Evolutionary conservation across 2,329 filamentous ascomycete species (phyloP).

Genomic region (Chaetomium sp.): DNA sequence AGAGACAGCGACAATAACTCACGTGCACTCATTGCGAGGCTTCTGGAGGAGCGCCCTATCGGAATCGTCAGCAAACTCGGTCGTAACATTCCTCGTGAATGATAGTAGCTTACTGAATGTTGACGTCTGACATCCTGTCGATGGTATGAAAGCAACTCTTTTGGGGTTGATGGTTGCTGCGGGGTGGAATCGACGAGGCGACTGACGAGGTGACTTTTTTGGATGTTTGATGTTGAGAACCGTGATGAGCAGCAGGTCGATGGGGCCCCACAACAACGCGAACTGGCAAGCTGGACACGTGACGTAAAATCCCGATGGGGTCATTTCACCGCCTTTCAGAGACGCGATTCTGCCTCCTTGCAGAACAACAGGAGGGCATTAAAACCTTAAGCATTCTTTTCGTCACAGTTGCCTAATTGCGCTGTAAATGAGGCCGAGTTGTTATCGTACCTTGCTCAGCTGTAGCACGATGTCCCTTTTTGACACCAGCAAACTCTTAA

Average conservation of each 20-base stretch:
- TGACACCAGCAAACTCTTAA: too few species aligned
- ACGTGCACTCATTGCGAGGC: slow-evolving; percentile 36
- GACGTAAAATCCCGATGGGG: neutral
- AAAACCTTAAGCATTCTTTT: neutral
- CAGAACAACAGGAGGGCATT: neutral
- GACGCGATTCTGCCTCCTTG: neutral
- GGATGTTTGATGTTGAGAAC: slow-evolving; percentile 21
- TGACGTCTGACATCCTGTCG: slow-evolving; percentile 62
- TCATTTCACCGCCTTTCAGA: slow-evolving; percentile 5
- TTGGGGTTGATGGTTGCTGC: slow-evolving; percentile 9
- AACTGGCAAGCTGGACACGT: slow-evolving; percentile 14
- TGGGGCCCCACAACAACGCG: slow-evolving; percentile 1
- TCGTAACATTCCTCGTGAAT: neutral
- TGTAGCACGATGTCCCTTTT: too few species aligned
- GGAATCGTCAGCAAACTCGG: slow-evolving; percentile 28
- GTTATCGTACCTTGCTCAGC: neutral
- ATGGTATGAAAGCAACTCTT: slow-evolving; percentile 4
- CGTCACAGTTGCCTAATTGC: neutral
- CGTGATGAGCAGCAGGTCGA: slow-evolving; percentile 10
- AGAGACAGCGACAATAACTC: slow-evolving; percentile 19
- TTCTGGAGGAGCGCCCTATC: slow-evolving; percentile 34
- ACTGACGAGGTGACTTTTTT: neutral
- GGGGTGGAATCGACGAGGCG: neutral
- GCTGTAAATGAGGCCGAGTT: neutral
- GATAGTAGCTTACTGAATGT: slow-evolving; percentile 64